Evolutionary conservation across 208 protist genomes (phyloP), one percentile per base, ranked within the genome.

Genomic region (Acanthamoeba rhysodes): DNA sequence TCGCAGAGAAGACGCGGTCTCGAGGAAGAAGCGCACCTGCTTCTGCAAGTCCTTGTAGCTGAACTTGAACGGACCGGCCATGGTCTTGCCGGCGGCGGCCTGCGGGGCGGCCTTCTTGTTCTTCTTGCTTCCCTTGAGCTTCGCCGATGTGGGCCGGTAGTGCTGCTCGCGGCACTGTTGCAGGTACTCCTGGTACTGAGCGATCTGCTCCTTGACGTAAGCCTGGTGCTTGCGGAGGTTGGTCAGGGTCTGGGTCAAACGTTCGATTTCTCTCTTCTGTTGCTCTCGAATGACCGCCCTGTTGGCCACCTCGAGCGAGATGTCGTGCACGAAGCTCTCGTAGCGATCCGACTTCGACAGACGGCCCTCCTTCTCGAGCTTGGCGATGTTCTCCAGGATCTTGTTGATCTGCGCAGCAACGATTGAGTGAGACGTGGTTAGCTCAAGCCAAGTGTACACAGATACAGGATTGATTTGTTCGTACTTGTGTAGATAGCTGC

Each of bases 301-400:
- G 66, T 97, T 97, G 18, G 96, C 95, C 27, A 97, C 95, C 87
- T 97, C 97, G 0, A 97, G 85, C 20, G 97, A 96, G 27, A 98
- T 96, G 70, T 96, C 97, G 20, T 96, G 95, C 16, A 98, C 55
- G 27, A 98, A 94, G 14, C 76, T 95, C 55, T 97, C 96, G 74
- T 98, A 98, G 10, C 95, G 93, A 41, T 97, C 94, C 0, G 76
- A 32, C 34, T 96, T 93, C 0, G 95, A 95, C 20, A 97, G 74
- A 10, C 97, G 74, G 37, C 93, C 95, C 22, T 94, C 96, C 20
- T 82, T 95, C 95, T 98, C 97, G 18, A 98, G 88, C 48, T 95
- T 95, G 57, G 96, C 95, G 3, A 98, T 48, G 59, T 97, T 97
- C 48, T 96, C 93, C 18, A 97, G 82, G 62, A 97, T 95, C 68